These are phyloP conservation scores for Amniculicola lignicola DNA, from an alignment of 495 filamentous ascomycete species.

Conservation along the genomic window DNA sequence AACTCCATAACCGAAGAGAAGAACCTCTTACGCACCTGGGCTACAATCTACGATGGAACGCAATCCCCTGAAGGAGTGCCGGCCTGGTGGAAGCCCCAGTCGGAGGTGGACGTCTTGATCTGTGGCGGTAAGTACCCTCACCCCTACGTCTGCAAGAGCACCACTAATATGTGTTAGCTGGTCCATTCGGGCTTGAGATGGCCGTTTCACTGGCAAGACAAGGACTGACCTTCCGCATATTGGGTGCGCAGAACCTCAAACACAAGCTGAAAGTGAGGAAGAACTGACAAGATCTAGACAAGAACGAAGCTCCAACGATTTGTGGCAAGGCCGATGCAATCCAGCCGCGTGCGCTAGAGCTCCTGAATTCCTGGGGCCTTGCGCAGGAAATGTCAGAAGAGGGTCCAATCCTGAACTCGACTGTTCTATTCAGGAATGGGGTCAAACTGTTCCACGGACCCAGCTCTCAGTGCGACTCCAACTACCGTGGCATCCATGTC, in stretches of 20 bases:
- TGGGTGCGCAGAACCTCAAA: no score
- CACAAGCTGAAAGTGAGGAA: no score
- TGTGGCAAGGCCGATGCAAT: slow-evolving; percentile 42
- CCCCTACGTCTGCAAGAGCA: background rate
- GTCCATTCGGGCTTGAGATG: slow-evolving; percentile 36
- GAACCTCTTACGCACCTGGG: slow-evolving; percentile 35
- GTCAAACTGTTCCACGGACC: slow-evolving; percentile 32
- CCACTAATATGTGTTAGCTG: slow-evolving; percentile 28
- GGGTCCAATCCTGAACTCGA: slow-evolving; percentile 43
- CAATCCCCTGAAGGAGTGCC: slow-evolving; percentile 36
- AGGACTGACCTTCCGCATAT: slow-evolving; percentile 41
- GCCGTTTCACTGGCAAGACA: slow-evolving; percentile 38
- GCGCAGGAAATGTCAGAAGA: slow-evolving; percentile 42
- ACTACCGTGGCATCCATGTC: slow-evolving; percentile 42
- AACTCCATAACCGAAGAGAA: no score
- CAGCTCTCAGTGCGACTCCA: slow-evolving; percentile 42
- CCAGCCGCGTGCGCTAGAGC: slow-evolving; percentile 43
- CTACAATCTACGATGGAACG: slow-evolving; percentile 35
- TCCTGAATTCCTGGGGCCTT: slow-evolving; percentile 39
- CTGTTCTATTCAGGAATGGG: slow-evolving; percentile 41
- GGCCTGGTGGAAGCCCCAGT: slow-evolving; percentile 33
- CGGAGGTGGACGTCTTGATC: slow-evolving; percentile 41
- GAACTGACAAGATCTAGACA: no score
- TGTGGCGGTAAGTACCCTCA: slow-evolving; percentile 32
- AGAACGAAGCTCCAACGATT: slow-evolving; percentile 29